phyloP scores from a whole-genome alignment of 1,284 basidiomycete genomes.

The Pyrrhoderma noxium region DNA sequence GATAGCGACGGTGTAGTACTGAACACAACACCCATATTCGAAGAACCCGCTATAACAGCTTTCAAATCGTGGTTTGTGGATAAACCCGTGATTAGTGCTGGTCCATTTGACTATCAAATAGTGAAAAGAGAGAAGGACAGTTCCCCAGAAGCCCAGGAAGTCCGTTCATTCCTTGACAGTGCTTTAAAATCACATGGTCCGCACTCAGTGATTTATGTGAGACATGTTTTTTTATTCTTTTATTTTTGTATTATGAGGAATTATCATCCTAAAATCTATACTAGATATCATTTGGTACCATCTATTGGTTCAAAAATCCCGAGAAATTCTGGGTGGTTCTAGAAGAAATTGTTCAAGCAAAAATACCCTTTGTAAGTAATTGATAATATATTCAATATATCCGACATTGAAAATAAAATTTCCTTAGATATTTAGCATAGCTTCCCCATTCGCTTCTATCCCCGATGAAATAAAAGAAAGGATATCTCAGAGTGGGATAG shows the following conservation, averaged over 20 bases:
- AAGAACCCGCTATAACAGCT: not conserved
- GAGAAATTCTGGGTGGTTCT: constrained; percentile 15
- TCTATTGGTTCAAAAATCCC: constrained; percentile 13
- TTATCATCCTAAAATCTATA: not conserved
- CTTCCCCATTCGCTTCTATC: constrained; percentile 8
- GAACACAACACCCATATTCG: constrained; percentile 1
- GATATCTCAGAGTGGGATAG: constrained; percentile 11
- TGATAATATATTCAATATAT: not conserved
- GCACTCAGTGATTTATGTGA: constrained; percentile 16
- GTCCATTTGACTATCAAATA: constrained; percentile 1
- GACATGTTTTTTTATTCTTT: not conserved
- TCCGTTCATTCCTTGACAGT: constrained; percentile 5
- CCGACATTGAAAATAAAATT: not conserved
- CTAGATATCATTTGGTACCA: constrained; percentile 18
- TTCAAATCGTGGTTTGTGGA: constrained; percentile 3
- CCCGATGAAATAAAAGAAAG: constrained; percentile 8
- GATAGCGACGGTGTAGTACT: constrained; percentile 11
- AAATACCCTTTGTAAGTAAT: constrained; percentile 17
- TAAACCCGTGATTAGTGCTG: constrained; percentile 2
- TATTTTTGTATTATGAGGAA: not conserved
- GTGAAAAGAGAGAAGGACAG: not conserved
- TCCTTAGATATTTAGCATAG: constrained; percentile 10
- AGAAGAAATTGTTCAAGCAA: constrained; percentile 9
- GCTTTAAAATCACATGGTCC: constrained; percentile 10
- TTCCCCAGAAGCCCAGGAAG: not conserved